These are phyloP conservation scores for Pulveroboletus sp. DNA, from an alignment of 768 basidiomycete genomes.

Conservation along the genomic window DNA sequence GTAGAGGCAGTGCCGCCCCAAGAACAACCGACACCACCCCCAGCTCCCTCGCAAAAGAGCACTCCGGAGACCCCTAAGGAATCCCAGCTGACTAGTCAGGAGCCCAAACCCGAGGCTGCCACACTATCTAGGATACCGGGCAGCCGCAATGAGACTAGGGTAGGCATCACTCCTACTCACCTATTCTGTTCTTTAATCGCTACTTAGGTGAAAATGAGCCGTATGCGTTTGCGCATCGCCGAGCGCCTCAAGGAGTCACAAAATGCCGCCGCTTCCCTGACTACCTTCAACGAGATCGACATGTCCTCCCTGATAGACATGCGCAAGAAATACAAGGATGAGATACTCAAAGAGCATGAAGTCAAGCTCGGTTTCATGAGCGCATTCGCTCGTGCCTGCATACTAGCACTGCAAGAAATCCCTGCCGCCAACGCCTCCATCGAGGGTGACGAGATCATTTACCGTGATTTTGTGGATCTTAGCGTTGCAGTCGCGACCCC, in stretches of 20 bases:
- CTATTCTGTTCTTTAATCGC: neutral
- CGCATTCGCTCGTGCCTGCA: constrained; percentile 86
- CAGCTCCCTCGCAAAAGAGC: constrained; percentile 35
- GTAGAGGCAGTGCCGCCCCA: constrained; percentile 42
- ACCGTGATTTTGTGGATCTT: constrained; percentile 87
- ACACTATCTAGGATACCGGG: constrained; percentile 37
- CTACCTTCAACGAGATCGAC: constrained; percentile 99
- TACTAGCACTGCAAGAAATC: constrained; percentile 84
- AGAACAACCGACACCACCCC: constrained; percentile 44
- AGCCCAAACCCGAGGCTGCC: constrained; percentile 26
- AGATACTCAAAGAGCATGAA: constrained; percentile 83
- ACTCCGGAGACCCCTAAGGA: constrained; percentile 29
- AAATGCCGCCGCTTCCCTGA: constrained; percentile 92
- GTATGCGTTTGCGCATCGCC: constrained; percentile 96
- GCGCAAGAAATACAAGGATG: constrained; percentile 92
- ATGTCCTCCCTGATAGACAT: constrained; percentile 94
- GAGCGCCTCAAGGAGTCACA: constrained; percentile 98
- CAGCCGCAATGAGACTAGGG: constrained; percentile 83
- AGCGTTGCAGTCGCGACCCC: constrained; percentile 96
- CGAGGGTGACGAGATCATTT: constrained; percentile 91
- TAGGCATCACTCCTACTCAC: constrained; percentile 28
- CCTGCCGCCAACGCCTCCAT: constrained; percentile 93
- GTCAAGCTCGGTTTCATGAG: constrained; percentile 99
- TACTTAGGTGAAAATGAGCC: constrained; percentile 90
- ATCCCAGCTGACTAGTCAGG: constrained; percentile 36